Percentiles rank a stretch among this genome's conserved stretches.
phyloP scores from a whole-genome alignment of 2,329 filamentous ascomycete species.

The Sarocladiaceae sp. region DNA sequence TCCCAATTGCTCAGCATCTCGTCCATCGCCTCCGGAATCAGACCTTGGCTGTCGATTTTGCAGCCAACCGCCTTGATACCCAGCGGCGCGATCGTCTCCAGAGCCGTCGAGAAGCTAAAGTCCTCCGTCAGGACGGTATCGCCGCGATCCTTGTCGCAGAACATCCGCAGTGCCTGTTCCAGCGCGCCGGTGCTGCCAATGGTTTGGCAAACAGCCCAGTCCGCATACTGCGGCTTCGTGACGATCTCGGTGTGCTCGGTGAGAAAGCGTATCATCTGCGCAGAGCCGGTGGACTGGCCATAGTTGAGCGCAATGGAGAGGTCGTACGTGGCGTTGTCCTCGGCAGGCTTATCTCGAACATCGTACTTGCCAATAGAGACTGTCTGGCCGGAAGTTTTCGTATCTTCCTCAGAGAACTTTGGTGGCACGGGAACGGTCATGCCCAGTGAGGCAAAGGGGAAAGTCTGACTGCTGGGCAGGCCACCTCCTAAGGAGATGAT shows the following conservation, averaged over 20 bases:
- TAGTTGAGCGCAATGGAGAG: conserved; percentile 90
- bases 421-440: conserved; percentile 66
- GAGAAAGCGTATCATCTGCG: conserved; percentile 82
- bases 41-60: conserved; percentile 45
- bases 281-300: conserved; percentile 76
- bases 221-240: conserved; percentile 76
- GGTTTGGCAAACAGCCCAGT: conserved; percentile 82
- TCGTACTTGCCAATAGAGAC: conserved; percentile 79
- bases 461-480: conserved; percentile 80
- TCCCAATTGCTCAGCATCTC: conserved; percentile 46
- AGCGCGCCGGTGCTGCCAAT: conserved; percentile 81
- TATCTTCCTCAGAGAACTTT: conserved; percentile 64
- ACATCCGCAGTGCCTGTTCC: conserved; percentile 77
- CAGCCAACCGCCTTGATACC: conserved; percentile 46
- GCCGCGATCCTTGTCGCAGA: conserved; percentile 61
- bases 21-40: conserved; percentile 47
- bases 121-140: conserved; percentile 83
- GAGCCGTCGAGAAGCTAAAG: conserved; percentile 76
- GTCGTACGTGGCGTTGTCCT: conserved; percentile 47
- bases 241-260: conserved; percentile 95
- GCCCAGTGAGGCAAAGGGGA: conserved; percentile 76
- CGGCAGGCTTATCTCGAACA: conserved; percentile 47
- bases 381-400: conserved; percentile 50
- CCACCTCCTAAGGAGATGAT: conserved; percentile 91
- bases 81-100: conserved; percentile 51